A percentile compares a stretch with the other conserved stretches of the same genome.
These are phyloP conservation scores for Leccinum obscurum DNA, from an alignment of 768 basidiomycete species.

Conservation along the genomic window DNA sequence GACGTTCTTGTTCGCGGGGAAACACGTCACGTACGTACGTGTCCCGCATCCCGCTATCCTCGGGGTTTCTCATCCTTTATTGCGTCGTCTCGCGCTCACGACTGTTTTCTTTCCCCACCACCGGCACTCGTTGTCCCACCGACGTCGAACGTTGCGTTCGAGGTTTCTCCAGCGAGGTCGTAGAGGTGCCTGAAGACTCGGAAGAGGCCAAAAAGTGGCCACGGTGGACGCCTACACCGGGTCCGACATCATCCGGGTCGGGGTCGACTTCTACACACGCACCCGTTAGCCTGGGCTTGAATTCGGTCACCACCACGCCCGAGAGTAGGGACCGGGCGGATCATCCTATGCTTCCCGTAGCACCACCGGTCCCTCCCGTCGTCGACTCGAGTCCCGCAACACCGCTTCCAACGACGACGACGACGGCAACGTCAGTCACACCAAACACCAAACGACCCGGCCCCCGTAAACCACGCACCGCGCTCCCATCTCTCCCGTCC, in stretches of 20 bases:
- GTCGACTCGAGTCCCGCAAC: neutral
- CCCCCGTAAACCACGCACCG: conserved; percentile 64
- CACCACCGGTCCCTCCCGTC: neutral
- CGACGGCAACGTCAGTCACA: neutral
- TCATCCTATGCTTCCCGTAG: neutral
- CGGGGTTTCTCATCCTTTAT: neutral
- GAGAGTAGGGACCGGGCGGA: neutral
- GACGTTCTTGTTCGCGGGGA: conserved; percentile 73
- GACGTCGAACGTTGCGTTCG: neutral
- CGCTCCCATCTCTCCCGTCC: conserved; percentile 52
- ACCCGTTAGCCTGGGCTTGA: neutral
- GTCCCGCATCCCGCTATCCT: neutral
- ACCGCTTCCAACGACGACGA: neutral
- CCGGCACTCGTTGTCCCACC: too few relatives aligned
- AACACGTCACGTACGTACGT: conserved; percentile 69
- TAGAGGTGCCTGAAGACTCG: conserved; percentile 72
- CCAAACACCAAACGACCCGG: conserved; percentile 47
- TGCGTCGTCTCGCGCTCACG: neutral
- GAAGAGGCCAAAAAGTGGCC: conserved; percentile 80
- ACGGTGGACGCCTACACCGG: conserved; percentile 36
- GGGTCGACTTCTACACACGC: neutral
- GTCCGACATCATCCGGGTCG: conserved; percentile 9
- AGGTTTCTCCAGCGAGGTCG: conserved; percentile 58
- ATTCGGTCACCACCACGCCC: neutral
- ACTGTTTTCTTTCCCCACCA: neutral